Base-by-base conservation (phyloP, 306 rosid genomes). In the Castanea sativa region DNA sequence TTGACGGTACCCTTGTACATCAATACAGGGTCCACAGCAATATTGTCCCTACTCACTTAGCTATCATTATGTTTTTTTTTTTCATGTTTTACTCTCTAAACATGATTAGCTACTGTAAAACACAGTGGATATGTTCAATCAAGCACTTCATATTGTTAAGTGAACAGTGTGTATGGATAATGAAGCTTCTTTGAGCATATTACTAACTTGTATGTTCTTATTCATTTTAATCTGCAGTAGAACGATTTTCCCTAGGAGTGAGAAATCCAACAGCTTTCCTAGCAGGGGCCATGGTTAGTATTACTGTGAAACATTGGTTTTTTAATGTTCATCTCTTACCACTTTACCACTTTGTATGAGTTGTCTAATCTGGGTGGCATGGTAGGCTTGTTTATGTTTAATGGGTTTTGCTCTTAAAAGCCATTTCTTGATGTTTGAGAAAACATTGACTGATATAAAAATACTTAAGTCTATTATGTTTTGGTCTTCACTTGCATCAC, bases 191-290 rank as follows among this genome's bases (percentile, higher is more conserved):
- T 83, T 77, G 68, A 20, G 15, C 57, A 27, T 67, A 52, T 71
- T n/a, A 63, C 53, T 68, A 69, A 81, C 27, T 61, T 58, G 76
- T 83, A 65, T 74, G 74, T 52, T 78, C 74, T 58, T 41, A 20
- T 68, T 55, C 76, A 49, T 83, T 76, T 69, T 63, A 75, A 79
- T 79, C 73, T 74, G 69, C 84, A 90, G 94, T 90, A 71, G 92
- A 90, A 76, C 84, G 94, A 56, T 88, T 90, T 76, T 90, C 94
- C 56, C 76, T 90, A 69, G 92, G 94, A 69, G 88, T 85, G 74
- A 83, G 94, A 82, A 88, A 88, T 71, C 89, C 89, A 63, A 88
- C 92, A 27, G 90, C 86, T 78, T 88, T 88, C 81, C 81, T 90
- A 59, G 91, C 91, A 1, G 94, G 94, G 45, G 87, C 92, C 72